Percentiles rank a stretch among this genome's conserved stretches.
Evolutionary conservation across 78 protist genomes (phyloP).

Genomic region (Cavenderia fasciculata): DNA sequence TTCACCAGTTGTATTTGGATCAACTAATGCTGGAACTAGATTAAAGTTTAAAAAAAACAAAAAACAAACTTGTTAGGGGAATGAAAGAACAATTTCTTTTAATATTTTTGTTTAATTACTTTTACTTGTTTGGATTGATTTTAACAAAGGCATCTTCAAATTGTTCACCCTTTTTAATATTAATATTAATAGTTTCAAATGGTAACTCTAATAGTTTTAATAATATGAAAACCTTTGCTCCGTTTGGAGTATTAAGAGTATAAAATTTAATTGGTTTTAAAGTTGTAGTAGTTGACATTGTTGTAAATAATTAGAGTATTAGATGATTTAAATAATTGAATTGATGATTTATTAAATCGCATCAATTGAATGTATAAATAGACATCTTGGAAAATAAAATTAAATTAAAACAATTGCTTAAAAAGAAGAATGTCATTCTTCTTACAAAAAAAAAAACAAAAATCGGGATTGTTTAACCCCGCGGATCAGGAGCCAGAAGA

Average conservation of each 20-base stretch:
- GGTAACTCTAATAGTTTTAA: background rate
- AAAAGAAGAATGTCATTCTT: background rate
- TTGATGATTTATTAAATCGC: background rate
- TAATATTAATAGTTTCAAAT: background rate
- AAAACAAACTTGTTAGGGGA: no score
- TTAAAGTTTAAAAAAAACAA: no score
- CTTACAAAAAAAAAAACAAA: no score
- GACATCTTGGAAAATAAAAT: background rate
- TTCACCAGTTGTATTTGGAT: background rate
- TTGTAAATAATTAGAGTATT: no score
- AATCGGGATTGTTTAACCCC: no score
- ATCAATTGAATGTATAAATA: background rate
- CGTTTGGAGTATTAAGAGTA: background rate
- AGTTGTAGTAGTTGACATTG: no score
- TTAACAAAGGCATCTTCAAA: no score
- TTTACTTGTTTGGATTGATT: no score
- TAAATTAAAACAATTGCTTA: background rate
- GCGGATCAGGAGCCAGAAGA: no score
- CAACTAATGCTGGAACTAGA: conserved; percentile 31
- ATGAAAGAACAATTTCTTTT: no score
- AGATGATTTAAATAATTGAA: background rate
- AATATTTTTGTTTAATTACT: no score
- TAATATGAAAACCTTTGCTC: background rate
- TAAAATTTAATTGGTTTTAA: background rate
- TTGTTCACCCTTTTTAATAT: no score